Conservation (phyloP, 768 basidiomycete genomes). For the Pleurotus salmoneostramineus region DNA sequence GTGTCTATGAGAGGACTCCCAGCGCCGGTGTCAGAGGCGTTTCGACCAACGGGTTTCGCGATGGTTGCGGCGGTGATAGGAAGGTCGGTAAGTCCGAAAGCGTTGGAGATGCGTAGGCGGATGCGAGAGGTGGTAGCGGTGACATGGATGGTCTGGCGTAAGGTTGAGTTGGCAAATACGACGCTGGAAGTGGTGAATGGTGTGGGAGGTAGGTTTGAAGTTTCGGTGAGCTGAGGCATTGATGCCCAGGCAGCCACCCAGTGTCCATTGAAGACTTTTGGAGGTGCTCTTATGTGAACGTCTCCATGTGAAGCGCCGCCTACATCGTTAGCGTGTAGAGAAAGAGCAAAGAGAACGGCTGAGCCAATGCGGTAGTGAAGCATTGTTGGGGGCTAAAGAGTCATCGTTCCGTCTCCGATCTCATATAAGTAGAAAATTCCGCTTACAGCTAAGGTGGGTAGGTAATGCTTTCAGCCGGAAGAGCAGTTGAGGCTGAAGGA, state of each 20-base stretch:
- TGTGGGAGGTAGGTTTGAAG: slow-evolving; percentile 27
- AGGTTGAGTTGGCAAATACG: slow-evolving; percentile 41
- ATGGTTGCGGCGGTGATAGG: slow-evolving; percentile 41
- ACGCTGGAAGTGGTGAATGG: slow-evolving; percentile 23
- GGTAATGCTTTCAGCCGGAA: neutral
- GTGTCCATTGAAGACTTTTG: slow-evolving; percentile 9
- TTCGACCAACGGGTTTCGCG: slow-evolving; percentile 28
- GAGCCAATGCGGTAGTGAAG: too few species aligned
- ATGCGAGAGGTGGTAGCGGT: slow-evolving; percentile 33
- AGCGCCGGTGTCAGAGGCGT: slow-evolving; percentile 25
- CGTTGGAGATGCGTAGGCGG: slow-evolving; percentile 45
- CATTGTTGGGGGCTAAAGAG: neutral
- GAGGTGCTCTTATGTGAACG: neutral
- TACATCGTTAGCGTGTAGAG: neutral
- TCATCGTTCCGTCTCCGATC: neutral
- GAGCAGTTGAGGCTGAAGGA: neutral
- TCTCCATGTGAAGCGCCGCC: neutral
- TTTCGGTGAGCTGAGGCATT: slow-evolving; percentile 38
- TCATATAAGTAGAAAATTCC: neutral
- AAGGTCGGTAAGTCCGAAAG: slow-evolving; percentile 38
- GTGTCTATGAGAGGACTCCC: slow-evolving; percentile 27
- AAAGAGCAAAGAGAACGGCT: neutral
- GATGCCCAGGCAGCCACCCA: slow-evolving; percentile 33
- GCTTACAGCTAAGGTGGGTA: neutral
- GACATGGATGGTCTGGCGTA: slow-evolving; percentile 46